Percentiles rank a stretch among this genome's conserved stretches.
Evolutionary conservation across 2,329 filamentous ascomycete genomes (phyloP).

Genomic region (Colletotrichum noveboracense): DNA sequence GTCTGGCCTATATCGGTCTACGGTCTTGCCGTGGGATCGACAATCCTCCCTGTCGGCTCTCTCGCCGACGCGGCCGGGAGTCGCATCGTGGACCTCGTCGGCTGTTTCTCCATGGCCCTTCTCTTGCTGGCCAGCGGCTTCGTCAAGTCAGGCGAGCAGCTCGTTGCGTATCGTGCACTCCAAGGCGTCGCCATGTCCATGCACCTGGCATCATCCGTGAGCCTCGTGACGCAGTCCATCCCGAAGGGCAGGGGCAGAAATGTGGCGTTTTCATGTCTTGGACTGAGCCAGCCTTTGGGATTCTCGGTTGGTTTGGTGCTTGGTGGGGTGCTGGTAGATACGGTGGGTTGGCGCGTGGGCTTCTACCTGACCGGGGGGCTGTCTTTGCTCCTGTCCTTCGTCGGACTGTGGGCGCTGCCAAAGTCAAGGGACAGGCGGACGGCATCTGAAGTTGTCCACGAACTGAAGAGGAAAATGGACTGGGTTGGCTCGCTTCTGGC

Average conservation of each 20-base stretch:
- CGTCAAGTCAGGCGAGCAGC: constrained; percentile 45
- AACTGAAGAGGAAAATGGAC: constrained; percentile 46
- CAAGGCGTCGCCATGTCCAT: constrained; percentile 43
- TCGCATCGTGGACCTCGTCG: constrained; percentile 35
- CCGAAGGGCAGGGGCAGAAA: constrained; percentile 39
- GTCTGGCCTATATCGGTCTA: background rate
- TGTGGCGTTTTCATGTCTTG: constrained; percentile 46
- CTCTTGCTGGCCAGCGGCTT: constrained; percentile 37
- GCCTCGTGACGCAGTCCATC: constrained; percentile 36
- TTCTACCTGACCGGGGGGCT: constrained; percentile 44
- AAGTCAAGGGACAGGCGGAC: constrained; percentile 24
- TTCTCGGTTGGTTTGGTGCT: constrained; percentile 56
- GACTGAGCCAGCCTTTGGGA: constrained; percentile 51
- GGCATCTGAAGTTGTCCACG: background rate
- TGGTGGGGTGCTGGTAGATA: constrained; percentile 52
- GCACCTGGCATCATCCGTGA: constrained; percentile 38
- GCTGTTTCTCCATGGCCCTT: constrained; percentile 32
- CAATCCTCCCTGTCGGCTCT: background rate
- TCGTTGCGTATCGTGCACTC: constrained; percentile 42
- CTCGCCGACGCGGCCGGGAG: constrained; percentile 39
- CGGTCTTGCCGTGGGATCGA: background rate
- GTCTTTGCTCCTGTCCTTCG: background rate
- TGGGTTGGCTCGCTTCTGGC: constrained; percentile 58
- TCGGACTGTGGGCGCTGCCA: background rate
- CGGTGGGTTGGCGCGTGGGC: constrained; percentile 51